These are phyloP conservation scores for Fusarium staphyleae DNA, from an alignment of 2,329 filamentous ascomycete species.

Conservation along the genomic window DNA sequence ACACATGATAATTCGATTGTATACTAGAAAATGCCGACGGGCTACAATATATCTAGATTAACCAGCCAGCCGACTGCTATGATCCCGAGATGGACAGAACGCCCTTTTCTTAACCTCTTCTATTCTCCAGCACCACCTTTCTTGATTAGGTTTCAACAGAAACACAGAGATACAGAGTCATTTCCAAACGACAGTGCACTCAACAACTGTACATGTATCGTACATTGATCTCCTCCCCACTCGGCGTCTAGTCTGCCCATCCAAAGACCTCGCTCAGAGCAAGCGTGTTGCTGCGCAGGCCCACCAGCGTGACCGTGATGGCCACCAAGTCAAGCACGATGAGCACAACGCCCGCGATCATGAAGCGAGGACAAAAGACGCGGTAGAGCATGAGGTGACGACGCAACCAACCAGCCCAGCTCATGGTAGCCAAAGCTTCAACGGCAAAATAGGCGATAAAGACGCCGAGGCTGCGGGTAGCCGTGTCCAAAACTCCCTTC, in stretches of 20 bases:
- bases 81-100: slow-evolving; percentile 11
- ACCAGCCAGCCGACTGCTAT: slow-evolving; percentile 1
- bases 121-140: slow-evolving; percentile 11
- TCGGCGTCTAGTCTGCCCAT: slow-evolving; percentile 61
- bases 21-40: slow-evolving; percentile 24
- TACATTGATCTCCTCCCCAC: slow-evolving; percentile 12
- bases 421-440: slow-evolving; percentile 83
- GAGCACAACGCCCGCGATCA: slow-evolving; percentile 77
- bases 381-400: slow-evolving; percentile 96
- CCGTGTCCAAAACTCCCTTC: slow-evolving; percentile 70
- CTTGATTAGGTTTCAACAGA: neutral
- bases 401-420: slow-evolving; percentile 87
- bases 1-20: slow-evolving; percentile 3
- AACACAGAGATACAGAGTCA: slow-evolving; percentile 5
- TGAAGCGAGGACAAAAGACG: slow-evolving; percentile 90
- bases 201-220: slow-evolving; percentile 14
- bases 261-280: slow-evolving; percentile 91
- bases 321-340: slow-evolving; percentile 79
- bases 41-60: slow-evolving; percentile 22
- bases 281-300: slow-evolving; percentile 76
- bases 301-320: slow-evolving; percentile 74
- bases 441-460: slow-evolving; percentile 85
- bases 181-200: neutral
- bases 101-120: slow-evolving; percentile 1
- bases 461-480: slow-evolving; percentile 73